Evolutionary conservation across 768 basidiomycete species (phyloP), one percentile per base, ranked within the genome.

Genomic region (Dentipellis fragilis): DNA sequence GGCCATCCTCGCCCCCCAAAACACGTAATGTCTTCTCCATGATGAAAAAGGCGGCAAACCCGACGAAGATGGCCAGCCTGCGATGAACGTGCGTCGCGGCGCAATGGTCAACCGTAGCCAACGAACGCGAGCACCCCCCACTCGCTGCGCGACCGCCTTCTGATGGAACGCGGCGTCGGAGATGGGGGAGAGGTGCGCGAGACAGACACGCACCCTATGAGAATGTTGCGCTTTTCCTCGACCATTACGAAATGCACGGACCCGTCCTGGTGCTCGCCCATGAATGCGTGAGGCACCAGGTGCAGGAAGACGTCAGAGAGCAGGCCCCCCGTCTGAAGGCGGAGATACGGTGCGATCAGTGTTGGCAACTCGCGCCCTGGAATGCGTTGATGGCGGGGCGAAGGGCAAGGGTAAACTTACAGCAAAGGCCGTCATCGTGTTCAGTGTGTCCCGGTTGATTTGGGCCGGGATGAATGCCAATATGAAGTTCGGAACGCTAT

Each of bases 371-470:
- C 29, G 29, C 29, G 29, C 29, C 29, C 29, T 29, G 29, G 29
- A 29, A 29, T 6, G 36, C 40, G 49, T 22, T 22, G 56, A 47
- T 34, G n/a, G 46, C 35, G 40, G 22, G 39, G 21, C 16, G 47
- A 46, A 46, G 46, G 39, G 48, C 35, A 21, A 60, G 45, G 45
- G 45, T 53, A 57, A 51, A 67, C 85, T 68, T 67, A 89, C 88
- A 58, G 92, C 92, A 67, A 93, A 93, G 6, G 92, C 89, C 36
- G 91, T 93, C 91, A 93, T 93, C 11, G 89, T 92, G 64, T 93
- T 93, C 57, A 94, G 77, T 46, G 90, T 92, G 67, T 89, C 76
- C 14, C 79, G 76, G 69, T 86, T 84, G 65, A 95, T 91, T 67
- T 92, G 77, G 53, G 88, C 87, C 29, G 93, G 93, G 62, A 95